A percentile compares a stretch with the other conserved stretches of the same genome.
phyloP scores from a whole-genome alignment of 805 yeast species.

The Kluyveromyces nonfermentans region DNA sequence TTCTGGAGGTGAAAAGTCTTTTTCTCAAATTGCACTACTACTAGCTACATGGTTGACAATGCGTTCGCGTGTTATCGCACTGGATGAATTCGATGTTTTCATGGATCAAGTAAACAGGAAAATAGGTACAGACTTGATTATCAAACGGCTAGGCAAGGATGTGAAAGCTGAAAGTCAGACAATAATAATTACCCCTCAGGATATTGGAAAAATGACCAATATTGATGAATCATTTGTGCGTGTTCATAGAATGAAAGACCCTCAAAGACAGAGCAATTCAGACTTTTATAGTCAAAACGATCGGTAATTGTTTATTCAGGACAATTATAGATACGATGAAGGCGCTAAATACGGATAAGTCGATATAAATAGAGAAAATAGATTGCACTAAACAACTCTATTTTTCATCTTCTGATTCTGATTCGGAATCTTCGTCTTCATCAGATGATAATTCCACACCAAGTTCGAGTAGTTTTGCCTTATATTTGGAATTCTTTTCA shows the following conservation, averaged over 20 bases:
- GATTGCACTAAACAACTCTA: background rate
- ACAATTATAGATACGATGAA: background rate
- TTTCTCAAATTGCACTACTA: constrained; percentile 79
- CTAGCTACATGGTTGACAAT: constrained; percentile 89
- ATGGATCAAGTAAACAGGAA: constrained; percentile 92
- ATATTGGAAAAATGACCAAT: constrained; percentile 54
- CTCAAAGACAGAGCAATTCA: constrained; percentile 27
- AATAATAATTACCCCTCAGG: constrained; percentile 90
- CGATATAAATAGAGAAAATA: background rate
- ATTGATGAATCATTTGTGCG: constrained; percentile 52
- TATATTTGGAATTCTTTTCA: constrained; percentile 52
- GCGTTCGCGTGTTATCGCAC: constrained; percentile 78
- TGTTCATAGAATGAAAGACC: constrained; percentile 52
- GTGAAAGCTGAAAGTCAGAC: constrained; percentile 59
- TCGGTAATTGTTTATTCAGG: background rate
- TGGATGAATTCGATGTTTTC: constrained; percentile 95
- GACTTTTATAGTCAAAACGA: constrained; percentile 7
- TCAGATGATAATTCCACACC: constrained; percentile 63
- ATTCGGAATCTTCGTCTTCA: constrained; percentile 58
- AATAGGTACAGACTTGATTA: constrained; percentile 64
- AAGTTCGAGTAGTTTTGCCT: constrained; percentile 37
- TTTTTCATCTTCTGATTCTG: constrained; percentile 30
- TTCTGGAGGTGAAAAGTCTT: constrained; percentile 96
- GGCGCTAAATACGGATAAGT: background rate
- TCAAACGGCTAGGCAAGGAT: constrained; percentile 54